Conservation (phyloP, 73 alveolate species). For the Paramecium biaurelia region DNA sequence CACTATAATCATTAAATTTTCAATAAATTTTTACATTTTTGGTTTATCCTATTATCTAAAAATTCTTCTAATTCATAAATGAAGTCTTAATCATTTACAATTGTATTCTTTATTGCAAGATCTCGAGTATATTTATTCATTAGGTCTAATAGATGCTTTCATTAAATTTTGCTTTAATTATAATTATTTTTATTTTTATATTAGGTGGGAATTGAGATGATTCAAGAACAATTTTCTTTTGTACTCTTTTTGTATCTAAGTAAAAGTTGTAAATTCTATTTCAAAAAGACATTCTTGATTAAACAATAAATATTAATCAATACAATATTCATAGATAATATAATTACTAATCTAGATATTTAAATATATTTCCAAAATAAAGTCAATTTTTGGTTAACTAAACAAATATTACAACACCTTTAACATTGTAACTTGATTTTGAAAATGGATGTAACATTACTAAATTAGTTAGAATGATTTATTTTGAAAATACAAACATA, state of each 20-base stretch:
- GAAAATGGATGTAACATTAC: too few species aligned
- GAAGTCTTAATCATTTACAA: background rate
- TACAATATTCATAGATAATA: background rate
- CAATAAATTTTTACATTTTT: background rate
- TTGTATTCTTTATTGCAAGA: background rate
- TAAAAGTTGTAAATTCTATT: background rate
- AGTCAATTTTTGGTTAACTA: too few species aligned
- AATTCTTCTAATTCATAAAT: background rate
- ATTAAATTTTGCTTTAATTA: background rate
- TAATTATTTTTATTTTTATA: too few species aligned
- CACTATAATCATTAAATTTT: background rate
- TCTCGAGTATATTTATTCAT: background rate
- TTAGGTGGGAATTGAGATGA: too few species aligned
- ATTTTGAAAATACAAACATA: too few species aligned
- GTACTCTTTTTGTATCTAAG: too few species aligned
- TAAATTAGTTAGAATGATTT: too few species aligned
- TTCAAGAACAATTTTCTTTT: too few species aligned
- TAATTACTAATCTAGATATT: background rate
- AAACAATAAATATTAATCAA: background rate
- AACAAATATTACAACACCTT: too few species aligned
- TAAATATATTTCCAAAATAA: too few species aligned
- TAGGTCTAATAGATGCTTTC: background rate
- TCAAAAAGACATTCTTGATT: background rate
- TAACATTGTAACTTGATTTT: too few species aligned
- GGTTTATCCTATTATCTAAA: background rate